A percentile compares a stretch with the other conserved stretches of the same genome.
These are phyloP conservation scores for Diaporthe amygdali DNA, from an alignment of 2,329 filamentous ascomycete species.

Conservation along the genomic window DNA sequence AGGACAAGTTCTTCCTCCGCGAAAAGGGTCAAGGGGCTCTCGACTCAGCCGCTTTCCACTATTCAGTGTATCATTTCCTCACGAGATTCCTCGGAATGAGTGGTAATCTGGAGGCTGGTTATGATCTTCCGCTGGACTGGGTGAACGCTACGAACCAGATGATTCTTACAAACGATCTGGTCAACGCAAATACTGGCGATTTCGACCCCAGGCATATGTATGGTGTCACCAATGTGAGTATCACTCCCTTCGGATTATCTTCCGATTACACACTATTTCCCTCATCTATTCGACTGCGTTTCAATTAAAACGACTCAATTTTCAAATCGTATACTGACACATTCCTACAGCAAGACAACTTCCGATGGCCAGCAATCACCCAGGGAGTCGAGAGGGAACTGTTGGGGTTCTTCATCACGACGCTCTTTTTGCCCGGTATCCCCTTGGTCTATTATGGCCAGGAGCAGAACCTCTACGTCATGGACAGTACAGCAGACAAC, in stretches of 20 bases:
- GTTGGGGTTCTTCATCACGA: slow-evolving; percentile 62
- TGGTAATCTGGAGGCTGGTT: slow-evolving; percentile 59
- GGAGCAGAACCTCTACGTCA: slow-evolving; percentile 65
- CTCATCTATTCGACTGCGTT: too few relatives aligned
- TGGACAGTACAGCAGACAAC: slow-evolving; percentile 66
- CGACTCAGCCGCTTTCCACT: slow-evolving; percentile 67
- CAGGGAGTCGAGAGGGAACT: slow-evolving; percentile 61
- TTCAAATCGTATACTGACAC: not conserved
- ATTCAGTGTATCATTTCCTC: slow-evolving; percentile 67
- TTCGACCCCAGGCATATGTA: slow-evolving; percentile 70
- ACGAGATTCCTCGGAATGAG: slow-evolving; percentile 66
- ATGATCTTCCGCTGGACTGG: slow-evolving; percentile 60
- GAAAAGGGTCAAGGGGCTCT: slow-evolving; percentile 56
- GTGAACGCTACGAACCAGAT: slow-evolving; percentile 57
- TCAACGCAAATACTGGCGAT: slow-evolving; percentile 60
- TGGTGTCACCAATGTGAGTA: slow-evolving; percentile 37
- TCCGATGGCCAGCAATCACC: slow-evolving; percentile 64
- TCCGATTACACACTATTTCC: slow-evolving; percentile 39
- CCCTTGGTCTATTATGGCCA: slow-evolving; percentile 67
- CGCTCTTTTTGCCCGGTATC: slow-evolving; percentile 64
- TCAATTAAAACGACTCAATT: not conserved
- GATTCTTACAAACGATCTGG: slow-evolving; percentile 60
- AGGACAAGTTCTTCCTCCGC: slow-evolving; percentile 55
- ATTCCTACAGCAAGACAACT: slow-evolving; percentile 57
- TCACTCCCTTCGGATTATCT: too few relatives aligned